Evolutionary conservation across 2,329 filamentous ascomycete species (phyloP).

Genomic region (Tolypocladium paradoxum): DNA sequence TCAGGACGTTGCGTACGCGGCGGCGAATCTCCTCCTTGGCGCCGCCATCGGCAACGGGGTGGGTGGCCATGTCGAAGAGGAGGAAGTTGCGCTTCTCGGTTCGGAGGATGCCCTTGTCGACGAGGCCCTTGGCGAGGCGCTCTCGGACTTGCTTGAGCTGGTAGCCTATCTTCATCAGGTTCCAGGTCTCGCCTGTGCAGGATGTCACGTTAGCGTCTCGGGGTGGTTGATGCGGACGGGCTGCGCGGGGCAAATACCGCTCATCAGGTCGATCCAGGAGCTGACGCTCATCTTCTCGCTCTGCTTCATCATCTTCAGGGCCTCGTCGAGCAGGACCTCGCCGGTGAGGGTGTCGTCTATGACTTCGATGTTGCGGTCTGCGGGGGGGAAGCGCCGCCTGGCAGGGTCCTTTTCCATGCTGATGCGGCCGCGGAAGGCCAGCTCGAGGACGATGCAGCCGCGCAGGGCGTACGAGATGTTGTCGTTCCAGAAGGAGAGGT

Average conservation of each 20-base stretch:
- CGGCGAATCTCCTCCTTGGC: conserved; percentile 96
- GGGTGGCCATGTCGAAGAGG: conserved; percentile 98
- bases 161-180: conserved; percentile 99
- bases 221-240: background rate
- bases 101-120: conserved; percentile 96
- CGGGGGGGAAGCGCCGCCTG: conserved; percentile 80
- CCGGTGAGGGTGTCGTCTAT: conserved; percentile 93
- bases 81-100: conserved; percentile 99
- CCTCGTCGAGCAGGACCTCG: conserved; percentile 93
- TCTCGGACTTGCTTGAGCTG: conserved; percentile 99
- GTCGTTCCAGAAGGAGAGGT: conserved; percentile 99
- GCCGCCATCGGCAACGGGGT: conserved; percentile 89
- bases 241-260: conserved; percentile 47
- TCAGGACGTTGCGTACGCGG: conserved; percentile 85
- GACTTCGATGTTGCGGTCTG: conserved; percentile 92
- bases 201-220: background rate
- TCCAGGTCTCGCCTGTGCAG: conserved; percentile 86
- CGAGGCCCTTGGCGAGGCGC: conserved; percentile 89
- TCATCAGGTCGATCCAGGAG: conserved; percentile 98
- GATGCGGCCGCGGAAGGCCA: conserved; percentile 90
- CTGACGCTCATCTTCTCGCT: conserved; percentile 99
- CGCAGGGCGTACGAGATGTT: conserved; percentile 97
- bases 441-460: conserved; percentile 95
- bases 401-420: conserved; percentile 97
- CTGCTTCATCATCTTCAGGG: conserved; percentile 99